Evolutionary conservation across 768 basidiomycete genomes (phyloP).

Genomic region (Tulasnella sp.): DNA sequence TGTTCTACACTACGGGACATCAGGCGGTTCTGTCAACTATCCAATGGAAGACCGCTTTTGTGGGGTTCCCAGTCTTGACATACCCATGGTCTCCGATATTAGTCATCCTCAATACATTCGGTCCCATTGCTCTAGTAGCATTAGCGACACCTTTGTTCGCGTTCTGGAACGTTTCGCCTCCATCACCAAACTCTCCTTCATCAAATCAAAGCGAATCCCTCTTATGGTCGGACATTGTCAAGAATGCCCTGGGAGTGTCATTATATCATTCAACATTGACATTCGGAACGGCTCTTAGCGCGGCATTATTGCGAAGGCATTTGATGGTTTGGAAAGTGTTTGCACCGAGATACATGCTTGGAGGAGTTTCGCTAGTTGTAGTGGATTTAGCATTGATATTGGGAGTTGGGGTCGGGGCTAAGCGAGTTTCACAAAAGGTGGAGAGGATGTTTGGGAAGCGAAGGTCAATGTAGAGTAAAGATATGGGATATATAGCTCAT

Average conservation of each 20-base stretch:
- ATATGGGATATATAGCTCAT: too few species aligned
- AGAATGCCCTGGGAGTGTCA: conserved; percentile 44
- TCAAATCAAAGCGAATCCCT: conserved; percentile 14
- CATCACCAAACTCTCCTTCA: conserved; percentile 20
- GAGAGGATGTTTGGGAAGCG: conserved; percentile 8
- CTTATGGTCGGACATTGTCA: conserved; percentile 19
- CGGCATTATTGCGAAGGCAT: conserved; percentile 67
- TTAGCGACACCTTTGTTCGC: conserved; percentile 58
- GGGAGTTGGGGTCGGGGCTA: conserved; percentile 47
- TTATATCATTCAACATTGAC: conserved; percentile 54
- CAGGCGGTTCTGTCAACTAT: conserved; percentile 79
- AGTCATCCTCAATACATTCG: conserved; percentile 64
- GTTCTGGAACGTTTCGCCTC: conserved; percentile 73
- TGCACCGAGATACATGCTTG: conserved; percentile 85
- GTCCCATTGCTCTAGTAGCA: conserved; percentile 52
- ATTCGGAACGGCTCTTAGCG: conserved; percentile 54
- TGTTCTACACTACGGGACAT: conserved; percentile 85
- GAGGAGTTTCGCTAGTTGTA: conserved; percentile 47
- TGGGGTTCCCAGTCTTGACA: conserved; percentile 50
- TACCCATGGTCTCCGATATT: conserved; percentile 67
- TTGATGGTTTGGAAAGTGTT: conserved; percentile 99
- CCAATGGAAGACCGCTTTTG: conserved; percentile 91
- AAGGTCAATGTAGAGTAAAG: too few species aligned
- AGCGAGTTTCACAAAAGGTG: conserved; percentile 27
- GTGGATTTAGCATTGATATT: conserved; percentile 58